Evolutionary conservation across 2,329 filamentous ascomycete species (phyloP), one percentile per base, ranked within the genome.

Genomic region (Paecilomyces formosus): DNA sequence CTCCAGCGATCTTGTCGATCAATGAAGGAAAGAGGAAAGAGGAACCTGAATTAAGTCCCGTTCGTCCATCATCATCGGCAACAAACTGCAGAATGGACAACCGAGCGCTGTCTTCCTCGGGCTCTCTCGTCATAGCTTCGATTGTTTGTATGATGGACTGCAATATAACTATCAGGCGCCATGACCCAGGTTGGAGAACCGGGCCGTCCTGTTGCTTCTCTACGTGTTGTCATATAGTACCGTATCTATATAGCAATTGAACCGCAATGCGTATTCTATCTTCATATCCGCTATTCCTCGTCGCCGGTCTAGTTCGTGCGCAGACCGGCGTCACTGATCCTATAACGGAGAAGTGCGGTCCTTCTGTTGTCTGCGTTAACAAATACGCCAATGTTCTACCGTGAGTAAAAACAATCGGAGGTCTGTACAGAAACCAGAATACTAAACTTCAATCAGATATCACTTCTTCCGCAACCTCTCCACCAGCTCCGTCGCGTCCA

Each of bases 281-380:
- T 26, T 12, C 45, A 7, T 52, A 7, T 15, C 13, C 28, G 3
- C 54, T n/a, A 8, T 30, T 55, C 4, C 56, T 64, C 22, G 15
- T 65, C 28, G 58, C 56, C 39, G 58, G 56, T 21, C 15, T 60
- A 24, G 60, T 58, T 28, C 54, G 53, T 49, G 65, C 66, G 8
- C 70, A 72, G 57, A 63, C 62, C 1, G 69, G 71, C 21, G 62
- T 67, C 26, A 65, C 63, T n/a, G 55, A 55, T 18, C 70, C 71
- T 4, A 60, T 74, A 24, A 68, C 67, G n/a, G 62, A 70, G 57
- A 28, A 60, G 6, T 73, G 71, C 58, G 66, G 64, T 26, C 62
- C 61, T 21, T 70, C 68, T 53, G 65, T 75, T 21, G 68, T 74
- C 50, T 77, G 74, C 59, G 62, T 77, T 52, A 72, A 76, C 49